phyloP scores from a whole-genome alignment of 257 asterid species.

The Prunella vulgaris region DNA sequence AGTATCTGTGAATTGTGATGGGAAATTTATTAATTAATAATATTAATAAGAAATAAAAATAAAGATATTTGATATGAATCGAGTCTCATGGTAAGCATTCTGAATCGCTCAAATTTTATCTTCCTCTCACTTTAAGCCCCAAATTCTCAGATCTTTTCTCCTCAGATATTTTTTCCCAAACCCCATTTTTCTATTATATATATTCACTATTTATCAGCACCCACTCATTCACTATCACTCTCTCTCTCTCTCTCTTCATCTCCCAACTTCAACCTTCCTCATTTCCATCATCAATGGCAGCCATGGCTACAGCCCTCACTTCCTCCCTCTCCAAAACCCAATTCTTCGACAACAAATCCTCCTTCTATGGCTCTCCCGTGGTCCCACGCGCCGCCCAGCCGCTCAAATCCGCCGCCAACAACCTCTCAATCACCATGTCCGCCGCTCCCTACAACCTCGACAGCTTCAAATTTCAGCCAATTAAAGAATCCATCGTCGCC shows the following conservation, averaged over 20 bases:
- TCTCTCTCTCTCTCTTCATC: neutral
- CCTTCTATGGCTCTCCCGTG: constrained; percentile 51
- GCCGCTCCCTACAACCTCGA: constrained; percentile 47
- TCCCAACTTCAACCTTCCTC: neutral
- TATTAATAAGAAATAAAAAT: too few relatives aligned
- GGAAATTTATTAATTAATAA: neutral
- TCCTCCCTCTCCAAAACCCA: constrained; percentile 47
- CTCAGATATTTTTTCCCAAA: constrained; percentile 30
- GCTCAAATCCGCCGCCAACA: constrained; percentile 30
- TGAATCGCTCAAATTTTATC: constrained; percentile 58
- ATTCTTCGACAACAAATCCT: constrained; percentile 51
- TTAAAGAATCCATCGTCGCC: constrained; percentile 70
- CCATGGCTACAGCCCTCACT: constrained; percentile 73
- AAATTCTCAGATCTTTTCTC: constrained; percentile 29
- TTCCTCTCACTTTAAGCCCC: constrained; percentile 6
- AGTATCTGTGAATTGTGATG: neutral
- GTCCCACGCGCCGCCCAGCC: constrained; percentile 36
- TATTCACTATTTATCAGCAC: neutral
- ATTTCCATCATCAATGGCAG: constrained; percentile 35
- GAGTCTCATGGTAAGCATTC: constrained; percentile 6
- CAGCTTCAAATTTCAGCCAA: constrained; percentile 56
- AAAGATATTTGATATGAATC: neutral
- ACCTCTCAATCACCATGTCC: constrained; percentile 45
- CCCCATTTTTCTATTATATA: neutral
- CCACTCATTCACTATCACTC: neutral